Conservation (phyloP, 2,329 filamentous ascomycete species). For the Botrytis cinerea region DNA sequence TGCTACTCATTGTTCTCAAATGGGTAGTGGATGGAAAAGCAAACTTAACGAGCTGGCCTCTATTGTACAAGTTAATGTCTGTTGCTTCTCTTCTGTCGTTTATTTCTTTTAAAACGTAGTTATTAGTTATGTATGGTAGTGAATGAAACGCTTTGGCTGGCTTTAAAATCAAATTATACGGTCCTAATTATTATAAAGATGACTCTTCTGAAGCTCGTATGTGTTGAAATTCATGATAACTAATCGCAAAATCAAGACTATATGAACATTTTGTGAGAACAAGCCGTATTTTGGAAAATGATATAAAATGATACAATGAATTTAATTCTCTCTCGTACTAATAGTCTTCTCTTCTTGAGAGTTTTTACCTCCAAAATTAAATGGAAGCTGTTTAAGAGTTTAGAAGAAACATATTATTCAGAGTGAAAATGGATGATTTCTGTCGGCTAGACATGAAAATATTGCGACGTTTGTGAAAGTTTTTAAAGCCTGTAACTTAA, state of each 20-base stretch:
- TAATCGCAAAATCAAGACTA: no score
- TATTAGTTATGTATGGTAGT: neutral
- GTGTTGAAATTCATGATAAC: no score
- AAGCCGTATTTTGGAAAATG: neutral
- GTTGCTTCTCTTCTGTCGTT: neutral
- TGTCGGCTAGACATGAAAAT: no score
- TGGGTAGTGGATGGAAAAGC: neutral
- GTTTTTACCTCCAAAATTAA: accelerated
- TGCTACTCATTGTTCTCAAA: neutral
- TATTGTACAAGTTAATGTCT: neutral
- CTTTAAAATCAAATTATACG: neutral
- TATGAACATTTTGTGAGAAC: no score
- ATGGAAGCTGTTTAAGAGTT: neutral
- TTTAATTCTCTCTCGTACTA: neutral
- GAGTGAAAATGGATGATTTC: neutral
- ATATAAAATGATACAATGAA: neutral
- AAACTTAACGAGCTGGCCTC: neutral
- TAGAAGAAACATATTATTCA: no score
- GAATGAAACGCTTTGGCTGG: neutral
- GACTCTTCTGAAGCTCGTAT: no score
- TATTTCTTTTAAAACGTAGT: neutral
- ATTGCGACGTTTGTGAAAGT: neutral
- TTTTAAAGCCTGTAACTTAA: neutral
- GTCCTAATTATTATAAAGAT: no score
- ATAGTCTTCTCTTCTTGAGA: neutral